Evolutionary conservation across 108 stramenopile species (phyloP), one percentile per base, ranked within the genome.

Genomic region (Nitzschia sp.): DNA sequence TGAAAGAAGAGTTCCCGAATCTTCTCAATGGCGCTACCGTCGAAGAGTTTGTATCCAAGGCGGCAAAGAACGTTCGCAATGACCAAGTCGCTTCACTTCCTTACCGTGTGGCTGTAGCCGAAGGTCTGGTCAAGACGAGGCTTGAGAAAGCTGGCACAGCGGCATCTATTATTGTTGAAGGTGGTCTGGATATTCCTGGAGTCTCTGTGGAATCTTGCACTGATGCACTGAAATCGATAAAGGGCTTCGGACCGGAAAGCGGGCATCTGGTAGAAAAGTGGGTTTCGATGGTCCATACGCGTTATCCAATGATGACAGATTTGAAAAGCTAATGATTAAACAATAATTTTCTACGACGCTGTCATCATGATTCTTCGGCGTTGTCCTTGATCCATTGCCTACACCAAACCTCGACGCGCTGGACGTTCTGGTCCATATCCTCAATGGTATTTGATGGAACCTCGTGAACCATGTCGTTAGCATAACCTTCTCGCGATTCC

Each of bases 401-500:
- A 19, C 53, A 41, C 94, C 94, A 95, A 60, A 73, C 67, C 52
- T 73, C 44, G 29, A 91, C 85, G 44, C 94, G 72, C 34, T 75
- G 63, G 0, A 88, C 80, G 71, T 91, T 92, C 28, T 62, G 73
- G 25, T 95, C 89, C 91, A 93, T 85, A 17, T 95, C 91, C 45
- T 91, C 87, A 15, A 88, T 63, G 15, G 88, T 91, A 79, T 95
- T 89, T 16, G 89, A 90, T 3, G 64, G 73, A 8, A 91, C 76
- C 63, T 95, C 94, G 32, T 95, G 94, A 6, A 98, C 97, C 66
- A 98, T 95, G 31, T 90, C 91, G 21, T 69, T 29, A 32, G 85
- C 92, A 66, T 96, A 98, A 0, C 78, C 65, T 76, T 96, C 96
- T 27, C 83, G 67, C 26, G 96, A 96, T 74, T 97, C 96, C 11